Evolutionary conservation across 2,329 filamentous ascomycete genomes (phyloP), one percentile per base, ranked within the genome.

Genomic region (Paraphoma sp.): DNA sequence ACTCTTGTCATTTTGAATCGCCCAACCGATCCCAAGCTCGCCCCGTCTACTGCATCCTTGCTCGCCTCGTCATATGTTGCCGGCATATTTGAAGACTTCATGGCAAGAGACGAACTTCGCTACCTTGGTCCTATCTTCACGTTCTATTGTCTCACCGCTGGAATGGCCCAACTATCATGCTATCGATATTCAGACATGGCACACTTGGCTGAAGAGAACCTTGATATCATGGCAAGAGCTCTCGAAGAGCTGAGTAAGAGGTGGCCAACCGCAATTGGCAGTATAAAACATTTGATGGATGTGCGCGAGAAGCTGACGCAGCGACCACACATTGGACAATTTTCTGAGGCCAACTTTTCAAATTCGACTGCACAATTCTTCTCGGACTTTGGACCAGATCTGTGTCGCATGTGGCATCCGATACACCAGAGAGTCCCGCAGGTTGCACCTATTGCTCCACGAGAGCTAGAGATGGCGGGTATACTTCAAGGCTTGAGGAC

Each of bases 61-160:
- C 63, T 80, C 0, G 77, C 78, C 7, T 77, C 78, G 0, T 79
- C 77, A 0, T 79, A 76, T 46, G 68, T 80, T 23, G 76, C 75
- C 0, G 77, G 78, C 0, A 76, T 80, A 5, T 80, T 79, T 40
- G 78, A 80, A 58, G 78, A 80, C 42, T 77, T 80, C 45, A 71
- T 80, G 18, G 71, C 76, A 18, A 66, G 75, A 0, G 77, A 78
- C 48, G 77, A 81, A 46, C 68, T 80, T 10, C 72, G 75, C 18
- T 78, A 75, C 28, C 61, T 79, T 1, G 78, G 77, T 0, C 76
- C 78, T 0, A 76, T 78, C 4, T 79, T 76, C 51, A 76, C 78
- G 4, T 79, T 80, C 58, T 79, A 79, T 49, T 75, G 74, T 14
- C 67, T 79, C 3, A 74, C 73, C 11, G 76, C 78, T 2, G 78